Evolutionary conservation across 2,329 filamentous ascomycete species (phyloP).

Genomic region (Parascedosporium putredinis): DNA sequence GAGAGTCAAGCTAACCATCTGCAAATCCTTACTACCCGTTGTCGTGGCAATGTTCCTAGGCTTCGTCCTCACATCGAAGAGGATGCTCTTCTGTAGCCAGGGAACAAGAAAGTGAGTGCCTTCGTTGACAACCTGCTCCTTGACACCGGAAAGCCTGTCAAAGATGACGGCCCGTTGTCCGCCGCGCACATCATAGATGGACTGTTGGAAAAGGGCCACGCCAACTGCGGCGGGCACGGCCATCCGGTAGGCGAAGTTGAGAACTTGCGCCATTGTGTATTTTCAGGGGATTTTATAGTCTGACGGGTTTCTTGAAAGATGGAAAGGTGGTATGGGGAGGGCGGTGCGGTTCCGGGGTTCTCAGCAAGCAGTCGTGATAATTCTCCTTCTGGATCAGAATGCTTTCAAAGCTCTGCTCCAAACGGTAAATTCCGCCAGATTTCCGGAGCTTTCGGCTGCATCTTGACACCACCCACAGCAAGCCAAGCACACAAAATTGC

Average conservation of each 20-base stretch:
- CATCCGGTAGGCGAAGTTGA: slow-evolving; percentile 53
- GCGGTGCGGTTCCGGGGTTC: neutral
- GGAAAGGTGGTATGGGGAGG: too few species aligned
- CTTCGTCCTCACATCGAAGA: slow-evolving; percentile 96
- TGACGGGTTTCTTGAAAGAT: too few species aligned
- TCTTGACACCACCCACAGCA: too few species aligned
- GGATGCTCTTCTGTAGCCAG: slow-evolving; percentile 88
- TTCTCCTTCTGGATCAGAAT: too few species aligned
- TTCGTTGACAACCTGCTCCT: slow-evolving; percentile 86
- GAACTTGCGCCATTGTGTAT: slow-evolving; percentile 16
- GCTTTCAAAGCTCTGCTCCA: slow-evolving; percentile 5
- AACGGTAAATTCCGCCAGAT: slow-evolving; percentile 5
- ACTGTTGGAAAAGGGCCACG: slow-evolving; percentile 58
- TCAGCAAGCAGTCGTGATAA: neutral
- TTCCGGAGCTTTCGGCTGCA: slow-evolving; percentile 8
- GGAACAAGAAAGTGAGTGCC: slow-evolving; percentile 94
- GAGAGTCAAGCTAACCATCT: slow-evolving; percentile 98
- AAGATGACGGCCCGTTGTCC: slow-evolving; percentile 96
- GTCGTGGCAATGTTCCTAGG: slow-evolving; percentile 96
- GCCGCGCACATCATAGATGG: slow-evolving; percentile 94
- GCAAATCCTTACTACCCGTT: slow-evolving; percentile 95
- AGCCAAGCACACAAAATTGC: too few species aligned
- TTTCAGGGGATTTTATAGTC: too few species aligned
- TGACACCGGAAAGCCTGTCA: slow-evolving; percentile 83
- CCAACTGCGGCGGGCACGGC: slow-evolving; percentile 66